Evolutionary conservation across 176 grass and related monocot species (phyloP).

Genomic region (Aegilops speltoides): DNA sequence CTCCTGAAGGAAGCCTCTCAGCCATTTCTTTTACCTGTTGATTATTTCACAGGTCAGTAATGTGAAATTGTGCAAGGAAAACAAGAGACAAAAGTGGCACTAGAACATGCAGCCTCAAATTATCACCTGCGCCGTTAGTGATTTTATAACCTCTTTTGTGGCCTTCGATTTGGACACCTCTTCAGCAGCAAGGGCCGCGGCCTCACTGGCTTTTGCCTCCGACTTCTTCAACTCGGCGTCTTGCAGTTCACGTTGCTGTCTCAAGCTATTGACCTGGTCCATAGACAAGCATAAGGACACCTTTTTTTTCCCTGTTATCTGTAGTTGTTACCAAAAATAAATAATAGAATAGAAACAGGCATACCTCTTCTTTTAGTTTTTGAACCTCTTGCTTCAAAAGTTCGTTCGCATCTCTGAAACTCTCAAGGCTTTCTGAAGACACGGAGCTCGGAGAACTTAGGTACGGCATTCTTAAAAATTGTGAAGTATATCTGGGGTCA

Average conservation of each 20-base stretch:
- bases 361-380: slow-evolving; percentile 85
- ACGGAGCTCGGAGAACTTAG: slow-evolving; percentile 36
- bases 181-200: slow-evolving; percentile 60
- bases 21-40: slow-evolving; percentile 75
- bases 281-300: slow-evolving; percentile 19
- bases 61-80: neutral
- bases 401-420: slow-evolving; percentile 72
- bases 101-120: neutral
- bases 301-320: neutral
- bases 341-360: neutral
- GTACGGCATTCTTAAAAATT: slow-evolving; percentile 54
- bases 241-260: slow-evolving; percentile 54
- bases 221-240: slow-evolving; percentile 66
- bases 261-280: slow-evolving; percentile 65
- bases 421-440: slow-evolving; percentile 63
- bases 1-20: slow-evolving; percentile 63
- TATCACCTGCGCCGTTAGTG: slow-evolving; percentile 80
- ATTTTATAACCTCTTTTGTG: slow-evolving; percentile 94
- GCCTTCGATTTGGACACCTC: slow-evolving; percentile 78
- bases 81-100: neutral
- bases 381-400: slow-evolving; percentile 87
- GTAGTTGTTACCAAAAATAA: neutral
- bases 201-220: slow-evolving; percentile 69
- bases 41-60: no score
- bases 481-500: slow-evolving; percentile 34